Conservation (phyloP, 2,329 filamentous ascomycete species). For the Sclerotinia sclerotiorum region DNA sequence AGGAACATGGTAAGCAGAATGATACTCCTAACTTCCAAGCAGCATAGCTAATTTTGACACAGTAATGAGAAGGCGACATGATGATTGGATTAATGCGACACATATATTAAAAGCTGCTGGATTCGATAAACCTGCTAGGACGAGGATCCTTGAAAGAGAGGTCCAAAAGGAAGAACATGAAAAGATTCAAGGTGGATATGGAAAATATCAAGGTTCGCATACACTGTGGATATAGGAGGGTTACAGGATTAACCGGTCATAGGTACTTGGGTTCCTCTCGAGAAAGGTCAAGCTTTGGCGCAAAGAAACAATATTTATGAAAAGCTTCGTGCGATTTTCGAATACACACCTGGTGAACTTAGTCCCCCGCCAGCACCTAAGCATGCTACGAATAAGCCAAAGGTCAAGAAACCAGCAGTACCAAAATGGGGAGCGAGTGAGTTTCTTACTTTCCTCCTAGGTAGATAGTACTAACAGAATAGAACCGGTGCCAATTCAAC, state of each 20-base stretch:
- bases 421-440: conserved; percentile 57
- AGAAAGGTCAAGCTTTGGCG: conserved; percentile 76
- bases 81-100: conserved; percentile 99
- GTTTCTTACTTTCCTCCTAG: conserved; percentile 30
- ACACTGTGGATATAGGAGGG: neutral
- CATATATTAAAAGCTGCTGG: conserved; percentile 97
- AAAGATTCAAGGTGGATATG: conserved; percentile 97
- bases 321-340: conserved; percentile 82
- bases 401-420: conserved; percentile 65
- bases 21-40: neutral
- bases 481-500: conserved; percentile 40
- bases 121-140: conserved; percentile 94
- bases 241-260: conserved; percentile 32
- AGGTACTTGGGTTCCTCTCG: conserved; percentile 95
- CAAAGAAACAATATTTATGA: conserved; percentile 84
- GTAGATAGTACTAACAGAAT: conserved; percentile 33
- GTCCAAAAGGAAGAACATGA: conserved; percentile 96
- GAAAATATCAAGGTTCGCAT: conserved; percentile 84
- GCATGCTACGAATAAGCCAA: conserved; percentile 85
- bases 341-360: conserved; percentile 78
- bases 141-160: conserved; percentile 91
- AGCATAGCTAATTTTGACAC: conserved; percentile 8
- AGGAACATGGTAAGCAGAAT: conserved; percentile 62
- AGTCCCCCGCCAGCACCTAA: conserved; percentile 93
- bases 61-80: conserved; percentile 85